Evolutionary conservation across 2,329 filamentous ascomycete species (phyloP).

Genomic region (Colletotrichum sojae): DNA sequence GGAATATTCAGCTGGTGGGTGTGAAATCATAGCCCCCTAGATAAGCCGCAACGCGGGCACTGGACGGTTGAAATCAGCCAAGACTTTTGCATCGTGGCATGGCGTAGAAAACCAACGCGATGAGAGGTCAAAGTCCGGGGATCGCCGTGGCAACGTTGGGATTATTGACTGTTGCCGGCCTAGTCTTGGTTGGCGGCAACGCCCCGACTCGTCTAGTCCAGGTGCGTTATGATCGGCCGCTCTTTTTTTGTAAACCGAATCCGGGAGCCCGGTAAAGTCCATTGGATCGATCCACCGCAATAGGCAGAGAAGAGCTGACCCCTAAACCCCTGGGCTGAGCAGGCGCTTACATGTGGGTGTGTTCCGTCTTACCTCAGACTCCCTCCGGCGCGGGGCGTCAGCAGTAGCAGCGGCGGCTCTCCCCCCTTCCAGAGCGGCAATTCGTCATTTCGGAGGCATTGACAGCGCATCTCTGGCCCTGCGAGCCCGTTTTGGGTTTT

Average conservation of each 20-base stretch:
- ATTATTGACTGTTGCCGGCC: neutral
- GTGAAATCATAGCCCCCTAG: no score
- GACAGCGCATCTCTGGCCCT: conserved; percentile 23
- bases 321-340: conserved; percentile 1
- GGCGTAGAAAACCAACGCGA: no score
- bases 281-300: neutral
- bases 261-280: neutral
- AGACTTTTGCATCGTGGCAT: no score
- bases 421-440: neutral
- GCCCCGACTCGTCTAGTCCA: neutral
- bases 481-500: neutral
- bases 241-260: neutral
- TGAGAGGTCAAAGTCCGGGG: no score
- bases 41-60: no score
- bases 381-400: neutral
- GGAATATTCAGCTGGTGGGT: no score
- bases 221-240: neutral
- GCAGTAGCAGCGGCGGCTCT: neutral
- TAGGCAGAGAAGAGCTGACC: no score
- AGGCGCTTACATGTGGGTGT: conserved; percentile 35
- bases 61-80: no score
- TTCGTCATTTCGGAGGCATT: neutral
- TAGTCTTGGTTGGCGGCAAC: neutral
- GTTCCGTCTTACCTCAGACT: conserved; percentile 37
- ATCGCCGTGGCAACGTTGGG: no score